Evolutionary conservation across 2,329 filamentous ascomycete species (phyloP), one percentile per base, ranked within the genome.

Genomic region (Cladosporium halotolerans): DNA sequence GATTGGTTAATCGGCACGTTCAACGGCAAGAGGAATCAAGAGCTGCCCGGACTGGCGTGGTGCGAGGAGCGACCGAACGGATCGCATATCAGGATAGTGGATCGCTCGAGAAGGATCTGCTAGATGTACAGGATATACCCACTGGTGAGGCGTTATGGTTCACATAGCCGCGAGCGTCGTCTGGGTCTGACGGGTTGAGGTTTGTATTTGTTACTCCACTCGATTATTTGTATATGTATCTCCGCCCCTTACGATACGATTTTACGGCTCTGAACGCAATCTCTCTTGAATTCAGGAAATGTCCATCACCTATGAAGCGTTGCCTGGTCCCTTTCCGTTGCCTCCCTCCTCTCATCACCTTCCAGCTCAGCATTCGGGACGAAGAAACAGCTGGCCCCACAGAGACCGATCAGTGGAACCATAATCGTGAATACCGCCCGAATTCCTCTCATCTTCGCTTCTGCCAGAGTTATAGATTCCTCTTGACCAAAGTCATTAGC

Each of bases 1-100:
- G 93, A 99, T 68, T 97, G 93, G 92, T 73, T 99, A 58, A 76
- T 97, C 38, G 90, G 91, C 2, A 86, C 86, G 47, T 85, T 91
- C 60, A 80, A 78, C 66, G 79, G 78, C 40, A 69, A 72, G 66
- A 70, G 66, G 52, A 66, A 63, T 42, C 70, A 71, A 45, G 71
- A 72, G 43, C 67, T 68, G 41, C 70, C 70, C 8, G 75, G 72
- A 40, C 62, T 77, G 50, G 75, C 75, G 3, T 71, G 71, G 58
- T 70, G 68, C 39, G 62, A 64, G 41, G 56, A 62, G 34, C 45
- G 60, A 34, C 52, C 57, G 1, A 46, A 31, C 8, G 57, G 59
- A 2, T 34, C 53, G 8, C 31, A 50, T 11, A 59, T 60, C 11
- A 41, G 53, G 34, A 50, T 57, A 19, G 56, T 58, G 14, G 57